Evolutionary conservation across 2,329 filamentous ascomycete species (phyloP).

Genomic region (Chalaropsis thielavioides): DNA sequence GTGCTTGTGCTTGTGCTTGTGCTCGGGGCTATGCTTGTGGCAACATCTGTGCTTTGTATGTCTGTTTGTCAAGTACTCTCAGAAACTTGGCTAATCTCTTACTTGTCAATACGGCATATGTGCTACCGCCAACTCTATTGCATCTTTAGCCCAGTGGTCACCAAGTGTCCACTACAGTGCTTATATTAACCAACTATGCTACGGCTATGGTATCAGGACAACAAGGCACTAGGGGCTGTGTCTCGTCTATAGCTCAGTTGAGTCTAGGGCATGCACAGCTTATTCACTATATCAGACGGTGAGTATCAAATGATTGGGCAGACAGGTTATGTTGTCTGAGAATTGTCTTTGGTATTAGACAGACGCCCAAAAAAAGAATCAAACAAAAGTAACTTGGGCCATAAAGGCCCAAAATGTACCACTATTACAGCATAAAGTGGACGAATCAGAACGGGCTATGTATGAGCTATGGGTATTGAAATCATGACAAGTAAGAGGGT

Average conservation of each 20-base stretch:
- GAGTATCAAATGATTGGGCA: conserved; percentile 1
- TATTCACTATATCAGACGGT: not conserved
- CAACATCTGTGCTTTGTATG: not conserved
- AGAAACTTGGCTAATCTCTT: not conserved
- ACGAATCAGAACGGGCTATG: not conserved
- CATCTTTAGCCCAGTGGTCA: too few species aligned
- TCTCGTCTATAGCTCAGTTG: conserved; percentile 1
- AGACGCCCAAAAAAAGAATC: not conserved
- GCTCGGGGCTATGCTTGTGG: not conserved
- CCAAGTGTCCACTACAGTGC: not conserved
- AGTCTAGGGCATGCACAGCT: not conserved
- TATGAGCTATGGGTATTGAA: not conserved
- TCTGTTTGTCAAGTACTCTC: not conserved
- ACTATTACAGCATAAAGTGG: not conserved
- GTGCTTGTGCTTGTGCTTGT: not conserved
- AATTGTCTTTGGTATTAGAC: not conserved
- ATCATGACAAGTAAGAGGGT: not conserved
- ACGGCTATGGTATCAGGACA: not conserved
- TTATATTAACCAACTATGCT: not conserved
- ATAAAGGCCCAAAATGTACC: not conserved
- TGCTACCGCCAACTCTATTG: too few species aligned
- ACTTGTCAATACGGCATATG: too few species aligned
- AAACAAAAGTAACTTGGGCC: not conserved
- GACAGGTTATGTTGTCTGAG: not conserved
- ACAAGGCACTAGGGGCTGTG: not conserved